Conservation (phyloP, 176 grass and related monocot species). For the Triticum turgidum region DNA sequence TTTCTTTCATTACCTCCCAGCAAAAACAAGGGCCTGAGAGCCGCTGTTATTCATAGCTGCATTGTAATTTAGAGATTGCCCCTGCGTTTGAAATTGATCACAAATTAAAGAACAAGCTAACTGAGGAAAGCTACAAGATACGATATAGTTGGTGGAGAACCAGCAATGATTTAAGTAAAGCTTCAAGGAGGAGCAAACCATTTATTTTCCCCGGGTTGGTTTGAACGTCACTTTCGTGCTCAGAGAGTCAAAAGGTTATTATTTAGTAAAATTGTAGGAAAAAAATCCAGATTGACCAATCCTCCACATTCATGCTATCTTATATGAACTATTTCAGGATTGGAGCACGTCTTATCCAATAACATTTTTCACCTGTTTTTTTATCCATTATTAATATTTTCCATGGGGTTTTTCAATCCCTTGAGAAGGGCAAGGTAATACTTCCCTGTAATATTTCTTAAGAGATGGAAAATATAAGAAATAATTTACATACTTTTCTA, state of each 20-base stretch:
- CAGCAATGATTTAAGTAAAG: background rate
- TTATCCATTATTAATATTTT: background rate
- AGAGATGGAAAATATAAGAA: background rate
- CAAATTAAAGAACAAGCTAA: no score
- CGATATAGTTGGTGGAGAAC: background rate
- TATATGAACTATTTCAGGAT: no score
- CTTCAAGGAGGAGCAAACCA: background rate
- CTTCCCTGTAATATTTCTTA: background rate
- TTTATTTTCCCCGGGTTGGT: background rate
- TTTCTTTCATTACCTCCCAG: background rate
- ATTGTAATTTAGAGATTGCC: constrained; percentile 42
- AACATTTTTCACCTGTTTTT: no score
- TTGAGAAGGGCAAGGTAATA: background rate
- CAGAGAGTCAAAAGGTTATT: background rate
- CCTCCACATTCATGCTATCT: background rate
- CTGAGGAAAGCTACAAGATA: background rate
- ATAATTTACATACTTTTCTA: background rate
- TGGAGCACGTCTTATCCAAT: no score
- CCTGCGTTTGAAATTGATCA: constrained; percentile 8
- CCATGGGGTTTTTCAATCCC: background rate
- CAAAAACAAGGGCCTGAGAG: constrained; percentile 2
- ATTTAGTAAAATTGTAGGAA: background rate
- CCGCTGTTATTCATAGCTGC: background rate
- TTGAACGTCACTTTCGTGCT: background rate
- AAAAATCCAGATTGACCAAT: background rate